Conservation (phyloP, 495 filamentous ascomycete species). For the Neurospora africana region DNA sequence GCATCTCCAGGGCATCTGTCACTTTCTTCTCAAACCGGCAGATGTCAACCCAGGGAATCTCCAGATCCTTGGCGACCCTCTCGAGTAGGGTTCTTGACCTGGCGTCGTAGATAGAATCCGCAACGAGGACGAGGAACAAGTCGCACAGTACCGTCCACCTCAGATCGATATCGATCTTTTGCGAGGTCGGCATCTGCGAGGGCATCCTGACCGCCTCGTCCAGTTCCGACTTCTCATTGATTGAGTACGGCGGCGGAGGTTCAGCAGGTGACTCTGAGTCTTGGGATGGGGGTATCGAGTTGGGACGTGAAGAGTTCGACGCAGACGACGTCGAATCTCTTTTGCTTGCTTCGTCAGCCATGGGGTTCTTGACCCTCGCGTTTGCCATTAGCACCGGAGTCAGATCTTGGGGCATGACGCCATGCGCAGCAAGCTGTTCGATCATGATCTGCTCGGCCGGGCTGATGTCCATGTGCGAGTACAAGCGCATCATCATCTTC, state of each 20-base stretch:
- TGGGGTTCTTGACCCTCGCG: slow-evolving; percentile 84
- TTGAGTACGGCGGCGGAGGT: slow-evolving; percentile 63
- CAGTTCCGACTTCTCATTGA: slow-evolving; percentile 57
- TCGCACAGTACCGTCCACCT: slow-evolving; percentile 98
- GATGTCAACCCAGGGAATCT: slow-evolving; percentile 84
- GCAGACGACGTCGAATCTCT: slow-evolving; percentile 4
- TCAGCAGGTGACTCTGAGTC: slow-evolving; percentile 30
- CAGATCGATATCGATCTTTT: slow-evolving; percentile 89
- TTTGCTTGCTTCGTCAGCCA: slow-evolving; percentile 38
- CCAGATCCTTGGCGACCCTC: slow-evolving; percentile 64
- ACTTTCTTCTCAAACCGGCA: slow-evolving; percentile 96
- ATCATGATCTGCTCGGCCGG: slow-evolving; percentile 94
- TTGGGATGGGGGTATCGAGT: slow-evolving; percentile 13
- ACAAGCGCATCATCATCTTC: slow-evolving; percentile 90
- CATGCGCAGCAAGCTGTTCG: slow-evolving; percentile 88
- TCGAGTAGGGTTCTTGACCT: slow-evolving; percentile 81
- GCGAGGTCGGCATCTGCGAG: slow-evolving; percentile 65
- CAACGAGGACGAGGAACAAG: slow-evolving; percentile 85
- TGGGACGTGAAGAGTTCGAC: slow-evolving; percentile 11
- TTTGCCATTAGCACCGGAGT: slow-evolving; percentile 85
- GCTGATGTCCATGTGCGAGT: slow-evolving; percentile 93
- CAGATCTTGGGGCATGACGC: slow-evolving; percentile 73
- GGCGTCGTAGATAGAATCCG: slow-evolving; percentile 89
- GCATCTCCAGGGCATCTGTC: slow-evolving; percentile 95
- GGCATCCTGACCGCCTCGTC: slow-evolving; percentile 62